Evolutionary conservation across 2,329 filamentous ascomycete genomes (phyloP).

Genomic region (Ascochyta viciae-villosae): DNA sequence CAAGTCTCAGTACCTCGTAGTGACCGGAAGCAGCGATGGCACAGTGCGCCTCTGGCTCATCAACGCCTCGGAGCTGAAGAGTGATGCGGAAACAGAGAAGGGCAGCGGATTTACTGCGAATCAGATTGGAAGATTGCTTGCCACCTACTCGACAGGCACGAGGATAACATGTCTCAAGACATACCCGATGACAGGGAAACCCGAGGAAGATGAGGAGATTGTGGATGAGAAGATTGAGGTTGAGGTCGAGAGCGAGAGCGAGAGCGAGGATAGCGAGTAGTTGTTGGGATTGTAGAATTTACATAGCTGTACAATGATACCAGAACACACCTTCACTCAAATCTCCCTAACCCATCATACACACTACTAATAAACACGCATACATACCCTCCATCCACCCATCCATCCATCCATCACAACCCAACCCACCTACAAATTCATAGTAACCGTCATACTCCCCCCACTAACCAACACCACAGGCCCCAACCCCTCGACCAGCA

Average conservation of each 20-base stretch:
- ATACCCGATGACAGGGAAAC: conserved; percentile 75
- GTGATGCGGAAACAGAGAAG: conserved; percentile 17
- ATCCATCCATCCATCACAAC: not conserved
- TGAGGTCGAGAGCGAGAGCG: conserved; percentile 29
- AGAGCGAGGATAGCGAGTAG: conserved; percentile 33
- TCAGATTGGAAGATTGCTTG: conserved; percentile 72
- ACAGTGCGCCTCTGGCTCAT: conserved; percentile 80
- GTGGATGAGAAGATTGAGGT: conserved; percentile 23
- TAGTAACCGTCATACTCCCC: conserved; percentile 89
- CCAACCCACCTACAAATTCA: conserved; percentile 62
- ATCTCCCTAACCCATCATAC: too few relatives aligned
- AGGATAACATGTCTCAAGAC: conserved; percentile 87
- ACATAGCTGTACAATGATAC: conserved; percentile 22
- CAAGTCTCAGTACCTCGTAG: conserved; percentile 59
- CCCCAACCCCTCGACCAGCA: conserved; percentile 77
- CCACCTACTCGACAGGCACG: conserved; percentile 83
- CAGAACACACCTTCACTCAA: not conserved
- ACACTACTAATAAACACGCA: too few relatives aligned
- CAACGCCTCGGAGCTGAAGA: conserved; percentile 34
- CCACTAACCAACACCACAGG: conserved; percentile 81
- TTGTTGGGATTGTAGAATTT: not conserved
- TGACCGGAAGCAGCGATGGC: conserved; percentile 85
- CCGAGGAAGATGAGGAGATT: conserved; percentile 37
- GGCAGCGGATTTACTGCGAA: conserved; percentile 37
- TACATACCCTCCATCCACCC: not conserved